Conservation (phyloP, 2,329 filamentous ascomycete species). For the Trichophaea hybrida region DNA sequence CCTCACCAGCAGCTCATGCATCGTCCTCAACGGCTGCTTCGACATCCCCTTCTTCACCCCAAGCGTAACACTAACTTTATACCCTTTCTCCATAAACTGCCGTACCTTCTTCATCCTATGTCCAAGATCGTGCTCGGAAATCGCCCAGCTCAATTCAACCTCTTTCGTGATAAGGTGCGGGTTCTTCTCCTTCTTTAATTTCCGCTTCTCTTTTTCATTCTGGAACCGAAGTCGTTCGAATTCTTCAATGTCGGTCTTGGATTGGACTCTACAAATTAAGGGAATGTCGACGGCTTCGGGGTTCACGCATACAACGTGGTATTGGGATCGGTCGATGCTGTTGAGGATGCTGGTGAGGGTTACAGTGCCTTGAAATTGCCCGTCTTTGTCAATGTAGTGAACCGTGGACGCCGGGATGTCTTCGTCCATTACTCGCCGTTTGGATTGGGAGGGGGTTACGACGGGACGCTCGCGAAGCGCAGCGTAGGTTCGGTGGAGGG, state of each 20-base stretch:
- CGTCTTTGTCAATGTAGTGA: slow-evolving; percentile 35
- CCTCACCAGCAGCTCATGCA: slow-evolving; percentile 41
- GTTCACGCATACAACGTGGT: slow-evolving; percentile 36
- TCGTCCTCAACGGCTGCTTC: slow-evolving; percentile 47
- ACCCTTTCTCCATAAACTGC: slow-evolving; percentile 58
- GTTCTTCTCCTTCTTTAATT: slow-evolving; percentile 33
- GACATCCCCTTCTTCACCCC: slow-evolving; percentile 51
- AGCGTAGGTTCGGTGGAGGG: neutral
- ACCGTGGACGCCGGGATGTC: slow-evolving; percentile 35
- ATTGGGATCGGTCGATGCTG: slow-evolving; percentile 36
- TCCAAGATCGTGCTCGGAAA: slow-evolving; percentile 58
- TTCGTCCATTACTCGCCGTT: slow-evolving; percentile 30
- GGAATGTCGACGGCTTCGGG: slow-evolving; percentile 28
- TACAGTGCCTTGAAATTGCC: slow-evolving; percentile 29
- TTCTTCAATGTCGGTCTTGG: slow-evolving; percentile 33
- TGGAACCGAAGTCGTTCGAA: slow-evolving; percentile 28
- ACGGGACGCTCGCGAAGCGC: neutral
- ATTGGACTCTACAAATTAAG: slow-evolving; percentile 55
- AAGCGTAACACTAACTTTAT: slow-evolving; percentile 58
- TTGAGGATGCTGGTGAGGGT: slow-evolving; percentile 32
- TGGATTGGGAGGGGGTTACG: neutral
- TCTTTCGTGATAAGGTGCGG: slow-evolving; percentile 46
- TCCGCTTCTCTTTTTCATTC: slow-evolving; percentile 35
- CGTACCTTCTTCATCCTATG: slow-evolving; percentile 53
- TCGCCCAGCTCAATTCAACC: slow-evolving; percentile 84